A percentile compares a stretch with the other conserved stretches of the same genome.
These are phyloP conservation scores for Pseudozyma tsukubaensis DNA, from an alignment of 1,284 basidiomycete species.

Conservation along the genomic window DNA sequence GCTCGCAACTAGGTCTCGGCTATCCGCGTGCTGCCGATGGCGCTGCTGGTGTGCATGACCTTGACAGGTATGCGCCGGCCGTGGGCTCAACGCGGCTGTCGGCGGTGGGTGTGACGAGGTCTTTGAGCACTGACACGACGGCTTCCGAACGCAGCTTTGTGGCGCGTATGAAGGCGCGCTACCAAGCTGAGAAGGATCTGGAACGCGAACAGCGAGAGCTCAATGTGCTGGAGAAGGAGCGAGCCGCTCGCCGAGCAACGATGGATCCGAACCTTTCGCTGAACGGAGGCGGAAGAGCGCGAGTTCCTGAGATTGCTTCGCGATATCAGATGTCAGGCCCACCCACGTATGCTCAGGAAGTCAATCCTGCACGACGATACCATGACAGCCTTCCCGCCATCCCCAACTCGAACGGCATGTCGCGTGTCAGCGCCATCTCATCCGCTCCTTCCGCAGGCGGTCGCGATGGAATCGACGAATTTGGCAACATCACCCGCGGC, in stretches of 20 bases:
- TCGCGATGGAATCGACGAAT: slow-evolving; percentile 20
- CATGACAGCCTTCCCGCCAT: slow-evolving; percentile 41
- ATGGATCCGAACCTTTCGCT: slow-evolving; percentile 34
- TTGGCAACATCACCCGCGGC: slow-evolving; percentile 21
- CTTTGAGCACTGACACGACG: slow-evolving; percentile 59
- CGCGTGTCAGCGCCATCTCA: slow-evolving; percentile 18
- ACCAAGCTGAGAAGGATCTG: slow-evolving; percentile 61
- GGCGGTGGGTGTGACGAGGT: slow-evolving; percentile 49
- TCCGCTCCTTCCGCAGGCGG: slow-evolving; percentile 14
- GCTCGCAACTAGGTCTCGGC: slow-evolving; percentile 32
- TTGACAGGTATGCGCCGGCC: slow-evolving; percentile 52
- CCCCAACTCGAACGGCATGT: slow-evolving; percentile 11
- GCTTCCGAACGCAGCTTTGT: slow-evolving; percentile 64
- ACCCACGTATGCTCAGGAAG: slow-evolving; percentile 18
- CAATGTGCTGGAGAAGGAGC: slow-evolving; percentile 44
- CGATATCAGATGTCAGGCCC: slow-evolving; percentile 30
- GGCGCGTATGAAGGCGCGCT: slow-evolving; percentile 62
- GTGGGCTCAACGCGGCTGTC: slow-evolving; percentile 53
- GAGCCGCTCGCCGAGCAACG: slow-evolving; percentile 33
- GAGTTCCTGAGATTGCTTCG: slow-evolving; percentile 55
- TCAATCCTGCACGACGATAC: slow-evolving; percentile 14
- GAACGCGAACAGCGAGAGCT: slow-evolving; percentile 44
- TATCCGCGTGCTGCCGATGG: slow-evolving; percentile 19
- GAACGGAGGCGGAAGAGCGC: slow-evolving; percentile 15
- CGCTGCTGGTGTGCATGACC: slow-evolving; percentile 18